A percentile compares a stretch with the other conserved stretches of the same genome.
phyloP scores from a whole-genome alignment of 768 basidiomycete genomes.

The Tephrocybe sp. region DNA sequence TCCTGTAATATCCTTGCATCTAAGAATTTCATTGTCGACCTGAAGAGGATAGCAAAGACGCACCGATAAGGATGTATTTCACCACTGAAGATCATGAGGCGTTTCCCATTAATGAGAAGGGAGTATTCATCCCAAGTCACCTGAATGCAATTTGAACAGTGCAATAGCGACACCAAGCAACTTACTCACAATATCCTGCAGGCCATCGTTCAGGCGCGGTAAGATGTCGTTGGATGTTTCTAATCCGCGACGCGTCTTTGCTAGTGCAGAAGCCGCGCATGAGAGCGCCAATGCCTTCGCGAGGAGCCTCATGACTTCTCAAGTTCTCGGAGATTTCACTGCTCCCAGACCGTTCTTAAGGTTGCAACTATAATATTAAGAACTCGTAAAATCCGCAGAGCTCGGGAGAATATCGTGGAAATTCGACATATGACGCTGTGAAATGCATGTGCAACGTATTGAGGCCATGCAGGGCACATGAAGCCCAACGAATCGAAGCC shows the following conservation, averaged over 20 bases:
- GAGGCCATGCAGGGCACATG: background rate
- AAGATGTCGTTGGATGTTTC: background rate
- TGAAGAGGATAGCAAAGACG: constrained; percentile 5
- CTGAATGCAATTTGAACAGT: constrained; percentile 14
- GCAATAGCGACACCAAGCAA: background rate
- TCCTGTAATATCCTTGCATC: constrained; percentile 17
- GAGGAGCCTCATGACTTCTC: constrained; percentile 20
- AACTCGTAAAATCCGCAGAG: constrained; percentile 6
- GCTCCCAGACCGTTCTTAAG: constrained; percentile 8
- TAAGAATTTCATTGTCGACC: background rate
- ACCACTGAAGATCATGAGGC: constrained; percentile 38
- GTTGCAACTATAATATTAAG: background rate
- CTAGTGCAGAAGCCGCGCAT: constrained; percentile 20
- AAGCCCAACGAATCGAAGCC: background rate
- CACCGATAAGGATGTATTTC: constrained; percentile 43
- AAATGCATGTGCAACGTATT: background rate
- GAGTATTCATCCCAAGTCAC: constrained; percentile 47
- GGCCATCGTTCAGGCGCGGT: constrained; percentile 22
- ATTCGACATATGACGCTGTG: background rate
- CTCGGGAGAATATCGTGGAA: constrained; percentile 13
- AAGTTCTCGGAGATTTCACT: constrained; percentile 2
- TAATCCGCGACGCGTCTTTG: constrained; percentile 13
- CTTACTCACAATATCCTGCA: constrained; percentile 30
- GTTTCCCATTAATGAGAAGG: constrained; percentile 36
- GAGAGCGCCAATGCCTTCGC: constrained; percentile 20